Evolutionary conservation across 2,329 filamentous ascomycete genomes (phyloP), one percentile per base, ranked within the genome.

Genomic region (Xylariomycetidae sp.): DNA sequence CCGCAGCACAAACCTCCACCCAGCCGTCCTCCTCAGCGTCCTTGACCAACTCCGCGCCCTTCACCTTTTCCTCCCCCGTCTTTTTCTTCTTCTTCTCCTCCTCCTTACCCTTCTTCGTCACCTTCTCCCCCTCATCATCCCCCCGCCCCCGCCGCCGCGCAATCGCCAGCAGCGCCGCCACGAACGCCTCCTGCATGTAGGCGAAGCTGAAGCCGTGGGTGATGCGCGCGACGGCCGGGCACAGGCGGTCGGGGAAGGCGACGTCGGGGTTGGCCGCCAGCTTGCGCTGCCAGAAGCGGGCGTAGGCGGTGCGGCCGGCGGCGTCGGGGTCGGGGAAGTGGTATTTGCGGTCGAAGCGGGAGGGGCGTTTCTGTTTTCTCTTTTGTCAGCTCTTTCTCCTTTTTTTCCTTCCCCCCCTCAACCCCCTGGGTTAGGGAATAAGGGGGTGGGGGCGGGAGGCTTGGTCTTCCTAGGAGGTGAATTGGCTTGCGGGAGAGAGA

Each of bases 111-210:
- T 5, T 20, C 25, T 3, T n/a, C n/a, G n/a, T n/a, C n/a, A n/a
- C n/a, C n/a, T n/a, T n/a, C n/a, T n/a, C n/a, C n/a, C n/a, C n/a
- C n/a, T n/a, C n/a, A n/a, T n/a, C n/a, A n/a, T n/a, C n/a, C n/a
- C n/a, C n/a, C n/a, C n/a, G n/a, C n/a, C 22, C 24, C 5, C 35
- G 31, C 15, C 34, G 31, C 23, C 42, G 59, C 0, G 76, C 79
- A 37, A 83, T 72, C 3, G 72, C 68, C 17, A 83, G 59, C 34
- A 83, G 50, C 3, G 73, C 68, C 1, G 76, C 76, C 1, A 83
- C 74, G 49, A 83, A 83, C 0, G 75, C 78, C 53, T 83, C 79
- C 49, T 84, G 78, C 55, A 83, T 70, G 49, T 82, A 83, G 0
- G 79, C 79, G 50, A 83, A 83, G 43, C 74, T 79, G 54, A 83